These are phyloP conservation scores for Cytospora mali DNA, from an alignment of 2,329 filamentous ascomycete species.

Conservation along the genomic window DNA sequence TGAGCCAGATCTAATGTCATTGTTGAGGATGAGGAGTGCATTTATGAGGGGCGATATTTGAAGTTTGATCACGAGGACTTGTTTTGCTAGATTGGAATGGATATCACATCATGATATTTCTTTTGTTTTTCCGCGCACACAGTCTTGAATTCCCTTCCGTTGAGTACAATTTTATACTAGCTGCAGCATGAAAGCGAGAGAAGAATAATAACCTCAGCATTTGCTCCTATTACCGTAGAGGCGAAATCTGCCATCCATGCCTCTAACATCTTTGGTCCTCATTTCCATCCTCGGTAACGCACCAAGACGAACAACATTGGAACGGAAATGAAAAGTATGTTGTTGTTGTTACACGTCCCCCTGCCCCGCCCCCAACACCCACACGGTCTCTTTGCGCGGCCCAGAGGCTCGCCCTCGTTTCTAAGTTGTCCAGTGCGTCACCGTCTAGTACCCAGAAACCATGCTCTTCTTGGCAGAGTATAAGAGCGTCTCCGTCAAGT, in stretches of 20 bases:
- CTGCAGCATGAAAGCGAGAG: conserved; percentile 1
- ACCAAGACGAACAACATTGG: conserved; percentile 16
- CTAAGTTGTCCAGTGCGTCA: conserved; percentile 1
- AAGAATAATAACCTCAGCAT: conserved; percentile 16
- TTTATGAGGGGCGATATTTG: conserved; percentile 24
- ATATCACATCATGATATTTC: not conserved
- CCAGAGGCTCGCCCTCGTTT: not conserved
- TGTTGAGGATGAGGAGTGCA: conserved; percentile 19
- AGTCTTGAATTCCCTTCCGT: not conserved
- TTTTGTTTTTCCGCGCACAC: not conserved
- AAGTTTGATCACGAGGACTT: not conserved
- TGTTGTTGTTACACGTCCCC: conserved; percentile 25
- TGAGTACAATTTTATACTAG: not conserved
- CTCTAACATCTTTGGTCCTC: conserved; percentile 13
- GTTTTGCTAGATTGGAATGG: not conserved
- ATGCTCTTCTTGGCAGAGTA: not conserved
- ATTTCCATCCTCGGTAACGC: conserved; percentile 5
- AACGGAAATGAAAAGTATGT: conserved; percentile 12
- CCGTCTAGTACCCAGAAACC: conserved; percentile 13
- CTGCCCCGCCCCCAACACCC: too few species aligned
- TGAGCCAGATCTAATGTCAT: conserved; percentile 5
- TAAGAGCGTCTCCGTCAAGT: not conserved
- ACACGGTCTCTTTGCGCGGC: not conserved
- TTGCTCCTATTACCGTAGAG: conserved; percentile 23
- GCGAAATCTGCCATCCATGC: conserved; percentile 9